These are phyloP conservation scores for Exophiala alcalophila DNA, from an alignment of 2,329 filamentous ascomycete species.

Conservation along the genomic window DNA sequence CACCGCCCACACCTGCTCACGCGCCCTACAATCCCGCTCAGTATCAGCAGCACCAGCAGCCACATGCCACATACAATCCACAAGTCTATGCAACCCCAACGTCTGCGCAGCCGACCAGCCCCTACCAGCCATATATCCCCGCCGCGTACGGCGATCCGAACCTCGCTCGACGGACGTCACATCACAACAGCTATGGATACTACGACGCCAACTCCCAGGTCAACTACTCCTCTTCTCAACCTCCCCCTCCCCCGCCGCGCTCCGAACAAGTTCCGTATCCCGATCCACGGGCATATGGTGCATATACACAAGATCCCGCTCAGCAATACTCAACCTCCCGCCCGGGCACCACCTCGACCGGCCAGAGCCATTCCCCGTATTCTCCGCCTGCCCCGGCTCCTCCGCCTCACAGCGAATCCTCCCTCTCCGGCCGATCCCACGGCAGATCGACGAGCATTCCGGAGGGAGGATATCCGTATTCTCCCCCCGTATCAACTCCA, in stretches of 20 bases:
- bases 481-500: slow-evolving; percentile 7
- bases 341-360: slow-evolving; percentile 13
- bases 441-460: slow-evolving; percentile 27
- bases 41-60: slow-evolving; percentile 47
- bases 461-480: slow-evolving; percentile 22
- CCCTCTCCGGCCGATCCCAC: slow-evolving; percentile 38
- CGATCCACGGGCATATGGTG: slow-evolving; percentile 18
- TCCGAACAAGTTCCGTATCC: slow-evolving; percentile 15
- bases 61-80: slow-evolving; percentile 64
- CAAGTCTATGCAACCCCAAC: slow-evolving; percentile 51
- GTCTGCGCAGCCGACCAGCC: slow-evolving; percentile 22
- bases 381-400: slow-evolving; percentile 39
- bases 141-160: slow-evolving; percentile 45
- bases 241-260: slow-evolving; percentile 33
- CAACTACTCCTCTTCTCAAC: slow-evolving; percentile 31
- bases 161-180: slow-evolving; percentile 22
- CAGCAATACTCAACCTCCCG: slow-evolving; percentile 18
- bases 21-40: slow-evolving; percentile 62
- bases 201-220: slow-evolving; percentile 33
- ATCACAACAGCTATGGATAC: slow-evolving; percentile 27
- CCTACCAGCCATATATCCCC: slow-evolving; percentile 49
- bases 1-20: slow-evolving; percentile 37
- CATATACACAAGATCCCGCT: slow-evolving; percentile 20
- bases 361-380: slow-evolving; percentile 17
- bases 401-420: slow-evolving; percentile 40